phyloP scores from a whole-genome alignment of 192 early-diverging fungal species.

The Rhizophlyctis rosea region DNA sequence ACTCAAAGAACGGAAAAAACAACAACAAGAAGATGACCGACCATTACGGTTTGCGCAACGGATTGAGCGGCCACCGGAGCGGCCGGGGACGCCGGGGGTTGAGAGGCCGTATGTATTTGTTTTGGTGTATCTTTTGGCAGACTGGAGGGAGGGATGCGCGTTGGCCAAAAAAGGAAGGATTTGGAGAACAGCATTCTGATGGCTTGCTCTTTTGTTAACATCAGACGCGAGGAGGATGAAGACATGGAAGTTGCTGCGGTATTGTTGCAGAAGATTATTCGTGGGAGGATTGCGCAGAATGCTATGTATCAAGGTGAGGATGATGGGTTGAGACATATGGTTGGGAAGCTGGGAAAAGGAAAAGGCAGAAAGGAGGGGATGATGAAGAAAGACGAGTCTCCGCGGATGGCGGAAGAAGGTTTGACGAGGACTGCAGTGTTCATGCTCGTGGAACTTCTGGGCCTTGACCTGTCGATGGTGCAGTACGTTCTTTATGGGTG shows the following conservation, averaged over 20 bases:
- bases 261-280: slow-evolving; percentile 51
- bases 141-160: too few species aligned
- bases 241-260: slow-evolving; percentile 49
- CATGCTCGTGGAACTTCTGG: too few species aligned
- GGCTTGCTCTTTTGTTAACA: not conserved
- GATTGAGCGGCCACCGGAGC: slow-evolving; percentile 50
- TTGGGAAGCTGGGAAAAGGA: too few species aligned
- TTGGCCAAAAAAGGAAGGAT: not conserved
- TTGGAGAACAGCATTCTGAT: not conserved
- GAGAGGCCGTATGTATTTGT: slow-evolving; percentile 33
- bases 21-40: slow-evolving; percentile 20
- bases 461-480: too few species aligned
- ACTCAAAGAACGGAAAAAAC: slow-evolving; percentile 41
- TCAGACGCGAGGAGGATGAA: slow-evolving; percentile 42
- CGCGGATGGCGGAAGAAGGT: too few species aligned
- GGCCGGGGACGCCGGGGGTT: slow-evolving; percentile 50
- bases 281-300: slow-evolving; percentile 56
- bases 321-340: too few species aligned
- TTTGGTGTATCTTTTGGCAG: too few species aligned
- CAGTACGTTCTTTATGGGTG: too few species aligned
- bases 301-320: slow-evolving; percentile 51
- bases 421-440: too few species aligned
- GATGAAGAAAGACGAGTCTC: too few species aligned
- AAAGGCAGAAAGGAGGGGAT: too few species aligned
- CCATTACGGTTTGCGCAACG: slow-evolving; percentile 44